Percentiles rank a stretch among this genome's conserved stretches.
Evolutionary conservation across 306 rosid species (phyloP).

Genomic region (Casuarina equisetifolia): DNA sequence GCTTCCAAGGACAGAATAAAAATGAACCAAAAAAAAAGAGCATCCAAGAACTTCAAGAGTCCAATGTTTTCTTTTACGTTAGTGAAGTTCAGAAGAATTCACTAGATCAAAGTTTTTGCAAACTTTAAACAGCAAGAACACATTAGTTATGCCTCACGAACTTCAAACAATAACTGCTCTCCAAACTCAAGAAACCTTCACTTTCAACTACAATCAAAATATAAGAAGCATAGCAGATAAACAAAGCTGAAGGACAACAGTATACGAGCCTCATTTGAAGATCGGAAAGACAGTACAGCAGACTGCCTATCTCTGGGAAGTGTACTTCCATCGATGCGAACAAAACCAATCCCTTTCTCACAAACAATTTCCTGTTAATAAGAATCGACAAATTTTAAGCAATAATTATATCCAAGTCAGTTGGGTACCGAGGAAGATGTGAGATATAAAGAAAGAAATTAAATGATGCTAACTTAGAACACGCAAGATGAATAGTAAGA

Average conservation of each 20-base stretch:
- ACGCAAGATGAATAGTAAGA: conserved; percentile 8
- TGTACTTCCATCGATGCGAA: conserved; percentile 92
- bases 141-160: background rate
- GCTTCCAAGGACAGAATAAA: background rate
- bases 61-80: background rate
- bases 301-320: conserved; percentile 85
- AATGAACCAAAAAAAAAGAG: background rate
- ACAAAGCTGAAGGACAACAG: conserved; percentile 15
- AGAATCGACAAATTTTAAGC: conserved; percentile 21
- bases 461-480: conserved; percentile 8
- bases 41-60: background rate
- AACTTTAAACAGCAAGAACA: background rate
- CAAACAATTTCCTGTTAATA: conserved; percentile 68
- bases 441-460: conserved; percentile 4
- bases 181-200: background rate
- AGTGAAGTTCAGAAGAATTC: background rate
- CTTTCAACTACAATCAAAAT: background rate
- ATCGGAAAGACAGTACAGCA: conserved; percentile 70
- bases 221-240: conserved; percentile 1
- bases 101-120: background rate
- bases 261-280: conserved; percentile 62
- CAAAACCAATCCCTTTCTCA: conserved; percentile 71
- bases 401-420: conserved; percentile 11
- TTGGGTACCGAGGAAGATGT: conserved; percentile 6
- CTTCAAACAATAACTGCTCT: background rate